These are phyloP conservation scores for Lachnellula subtilissima DNA, from an alignment of 2,329 filamentous ascomycete genomes.

Conservation along the genomic window DNA sequence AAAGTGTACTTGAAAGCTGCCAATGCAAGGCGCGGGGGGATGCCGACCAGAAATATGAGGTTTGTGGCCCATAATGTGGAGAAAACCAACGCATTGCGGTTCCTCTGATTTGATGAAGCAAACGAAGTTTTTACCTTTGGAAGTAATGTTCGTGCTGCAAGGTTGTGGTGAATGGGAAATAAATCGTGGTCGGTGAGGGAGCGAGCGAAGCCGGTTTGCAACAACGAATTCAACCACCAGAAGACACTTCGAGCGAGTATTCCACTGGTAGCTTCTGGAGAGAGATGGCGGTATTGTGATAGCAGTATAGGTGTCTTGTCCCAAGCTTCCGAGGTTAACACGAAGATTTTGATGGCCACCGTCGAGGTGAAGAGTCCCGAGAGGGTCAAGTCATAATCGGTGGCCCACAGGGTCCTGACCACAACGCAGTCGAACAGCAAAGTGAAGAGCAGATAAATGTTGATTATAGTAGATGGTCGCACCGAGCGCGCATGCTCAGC, in stretches of 20 bases:
- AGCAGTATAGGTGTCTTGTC: slow-evolving; percentile 35
- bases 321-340: slow-evolving; percentile 34
- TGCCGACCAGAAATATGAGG: slow-evolving; percentile 9
- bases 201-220: slow-evolving; percentile 34
- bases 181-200: slow-evolving; percentile 35
- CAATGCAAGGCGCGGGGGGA: slow-evolving; percentile 12
- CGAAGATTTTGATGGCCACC: slow-evolving; percentile 34
- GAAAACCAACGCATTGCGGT: slow-evolving; percentile 18
- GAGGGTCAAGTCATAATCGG: slow-evolving; percentile 28
- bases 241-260: slow-evolving; percentile 36
- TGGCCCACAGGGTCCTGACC: slow-evolving; percentile 20
- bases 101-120: neutral
- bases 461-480: slow-evolving; percentile 22
- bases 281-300: slow-evolving; percentile 25
- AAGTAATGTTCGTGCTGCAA: slow-evolving; percentile 13
- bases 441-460: slow-evolving; percentile 24
- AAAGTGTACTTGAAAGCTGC: slow-evolving; percentile 17
- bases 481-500: slow-evolving; percentile 24
- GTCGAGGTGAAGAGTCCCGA: slow-evolving; percentile 34
- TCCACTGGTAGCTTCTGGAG: slow-evolving; percentile 37
- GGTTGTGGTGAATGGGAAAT: slow-evolving; percentile 31
- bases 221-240: slow-evolving; percentile 37
- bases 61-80: slow-evolving; percentile 20
- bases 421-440: slow-evolving; percentile 24
- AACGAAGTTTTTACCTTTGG: neutral